A percentile compares a stretch with the other conserved stretches of the same genome.
These are phyloP conservation scores for Populus davidiana DNA, from an alignment of 345 rosid species.

Conservation along the genomic window DNA sequence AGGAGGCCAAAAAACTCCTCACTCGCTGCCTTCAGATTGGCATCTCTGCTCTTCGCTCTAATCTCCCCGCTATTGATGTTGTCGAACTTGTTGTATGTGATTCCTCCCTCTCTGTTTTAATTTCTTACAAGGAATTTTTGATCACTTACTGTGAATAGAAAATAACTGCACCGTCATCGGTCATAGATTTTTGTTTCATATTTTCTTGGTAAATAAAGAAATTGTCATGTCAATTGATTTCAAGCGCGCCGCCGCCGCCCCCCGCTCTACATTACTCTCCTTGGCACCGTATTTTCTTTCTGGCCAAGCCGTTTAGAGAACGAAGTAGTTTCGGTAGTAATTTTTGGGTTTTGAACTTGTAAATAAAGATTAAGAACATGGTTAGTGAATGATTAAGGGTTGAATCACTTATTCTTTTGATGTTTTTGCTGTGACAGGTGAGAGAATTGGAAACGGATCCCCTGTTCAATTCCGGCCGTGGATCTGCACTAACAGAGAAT, in stretches of 20 bases:
- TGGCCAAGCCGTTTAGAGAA: background rate
- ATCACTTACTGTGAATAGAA: too few species aligned
- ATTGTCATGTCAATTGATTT: too few species aligned
- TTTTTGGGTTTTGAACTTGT: background rate
- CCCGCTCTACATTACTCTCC: background rate
- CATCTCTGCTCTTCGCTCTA: constrained; percentile 73
- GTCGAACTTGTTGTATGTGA: constrained; percentile 80
- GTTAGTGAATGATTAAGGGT: too few species aligned
- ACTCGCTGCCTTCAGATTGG: constrained; percentile 86
- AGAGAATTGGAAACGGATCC: constrained; percentile 87
- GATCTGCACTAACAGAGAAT: constrained; percentile 82
- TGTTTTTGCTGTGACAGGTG: constrained; percentile 37
- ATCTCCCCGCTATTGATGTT: constrained; percentile 78
- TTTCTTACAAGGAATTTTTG: background rate
- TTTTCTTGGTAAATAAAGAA: background rate
- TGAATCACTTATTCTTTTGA: background rate
- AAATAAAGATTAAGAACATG: background rate
- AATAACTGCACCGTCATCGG: background rate
- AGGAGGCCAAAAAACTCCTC: constrained; percentile 79
- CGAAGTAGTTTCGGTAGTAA: background rate
- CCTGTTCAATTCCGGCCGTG: constrained; percentile 92
- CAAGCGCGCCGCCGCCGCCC: too few species aligned
- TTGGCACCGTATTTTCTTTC: background rate
- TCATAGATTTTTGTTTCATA: background rate
- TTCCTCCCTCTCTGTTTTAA: background rate